Percentiles rank a stretch among this genome's conserved stretches.
These are phyloP conservation scores for Arctostaphylos glauca DNA, from an alignment of 148 eudicot species.

Conservation along the genomic window DNA sequence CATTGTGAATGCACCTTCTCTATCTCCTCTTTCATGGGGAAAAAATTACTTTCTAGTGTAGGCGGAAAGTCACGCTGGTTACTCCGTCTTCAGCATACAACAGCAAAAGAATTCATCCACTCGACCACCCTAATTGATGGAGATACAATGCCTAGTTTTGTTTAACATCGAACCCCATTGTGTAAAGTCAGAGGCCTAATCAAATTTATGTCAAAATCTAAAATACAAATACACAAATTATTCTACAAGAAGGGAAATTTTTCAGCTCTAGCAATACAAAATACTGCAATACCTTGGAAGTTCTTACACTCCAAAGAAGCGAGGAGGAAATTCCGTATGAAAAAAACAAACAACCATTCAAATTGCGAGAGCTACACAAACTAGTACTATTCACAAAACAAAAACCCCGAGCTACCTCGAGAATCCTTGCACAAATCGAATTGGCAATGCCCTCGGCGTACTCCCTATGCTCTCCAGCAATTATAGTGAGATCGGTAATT, in stretches of 20 bases:
- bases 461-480: constrained; percentile 76
- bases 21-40: not conserved
- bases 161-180: not conserved
- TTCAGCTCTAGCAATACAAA: not conserved
- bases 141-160: not conserved
- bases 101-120: not conserved
- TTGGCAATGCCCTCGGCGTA: constrained; percentile 69
- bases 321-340: not conserved
- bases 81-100: not conserved
- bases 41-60: not conserved
- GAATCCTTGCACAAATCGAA: constrained; percentile 70
- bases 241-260: not conserved
- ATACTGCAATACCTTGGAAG: not conserved
- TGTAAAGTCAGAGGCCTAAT: not conserved
- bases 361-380: not conserved
- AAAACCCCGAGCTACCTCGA: constrained; percentile 53
- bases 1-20: not conserved
- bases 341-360: not conserved
- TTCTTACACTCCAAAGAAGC: not conserved
- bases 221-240: not conserved
- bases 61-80: not conserved
- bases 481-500: constrained; percentile 87
- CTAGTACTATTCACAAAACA: not conserved
- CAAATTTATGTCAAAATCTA: too few relatives aligned
- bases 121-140: not conserved